phyloP scores from a whole-genome alignment of 148 eudicot species.

The Rhododendron vialii region DNA sequence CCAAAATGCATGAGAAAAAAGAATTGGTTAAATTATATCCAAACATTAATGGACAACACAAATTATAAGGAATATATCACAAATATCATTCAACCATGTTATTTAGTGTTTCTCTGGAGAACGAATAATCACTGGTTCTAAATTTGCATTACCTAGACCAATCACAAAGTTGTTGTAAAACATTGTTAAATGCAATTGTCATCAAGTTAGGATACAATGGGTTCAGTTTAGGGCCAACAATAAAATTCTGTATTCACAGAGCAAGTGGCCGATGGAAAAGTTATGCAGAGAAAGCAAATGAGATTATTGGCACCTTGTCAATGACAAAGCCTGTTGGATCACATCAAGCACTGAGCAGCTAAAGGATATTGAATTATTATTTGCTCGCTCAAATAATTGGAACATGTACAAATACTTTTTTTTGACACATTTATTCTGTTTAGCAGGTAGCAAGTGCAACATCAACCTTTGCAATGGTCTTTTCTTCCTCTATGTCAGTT shows the following conservation, averaged over 20 bases:
- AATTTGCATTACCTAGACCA: background rate
- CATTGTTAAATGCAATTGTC: background rate
- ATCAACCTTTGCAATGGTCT: conserved; percentile 60
- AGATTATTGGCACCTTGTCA: background rate
- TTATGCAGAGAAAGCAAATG: background rate
- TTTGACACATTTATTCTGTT: conserved; percentile 5
- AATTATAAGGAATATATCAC: background rate
- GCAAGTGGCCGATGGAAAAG: background rate
- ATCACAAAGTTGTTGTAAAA: background rate
- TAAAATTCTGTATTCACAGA: background rate
- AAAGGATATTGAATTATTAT: background rate
- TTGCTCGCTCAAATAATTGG: background rate
- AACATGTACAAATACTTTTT: background rate
- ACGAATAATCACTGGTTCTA: background rate
- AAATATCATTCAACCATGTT: background rate
- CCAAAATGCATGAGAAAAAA: background rate
- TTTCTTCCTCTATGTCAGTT: conserved; percentile 69
- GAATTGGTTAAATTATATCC: background rate
- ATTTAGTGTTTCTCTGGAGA: background rate
- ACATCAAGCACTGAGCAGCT: background rate
- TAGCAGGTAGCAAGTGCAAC: conserved; percentile 71
- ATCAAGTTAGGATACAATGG: background rate
- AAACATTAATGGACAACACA: background rate
- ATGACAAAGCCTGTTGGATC: background rate
- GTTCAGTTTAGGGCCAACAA: background rate